These are phyloP conservation scores for Umbelopsis isabellina DNA, from an alignment of 192 early-diverging fungal species.

Conservation along the genomic window DNA sequence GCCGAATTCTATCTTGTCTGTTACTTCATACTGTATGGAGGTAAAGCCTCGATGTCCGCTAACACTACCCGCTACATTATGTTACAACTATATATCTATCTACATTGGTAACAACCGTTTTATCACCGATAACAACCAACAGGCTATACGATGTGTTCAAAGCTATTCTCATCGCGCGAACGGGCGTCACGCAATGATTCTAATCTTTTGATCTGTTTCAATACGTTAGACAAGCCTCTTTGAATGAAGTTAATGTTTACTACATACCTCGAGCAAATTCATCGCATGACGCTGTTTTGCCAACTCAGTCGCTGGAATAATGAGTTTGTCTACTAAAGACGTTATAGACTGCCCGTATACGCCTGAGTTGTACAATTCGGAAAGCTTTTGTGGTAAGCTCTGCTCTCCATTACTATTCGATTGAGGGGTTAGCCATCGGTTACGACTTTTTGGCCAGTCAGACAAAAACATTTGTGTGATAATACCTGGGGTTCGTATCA, in stretches of 20 bases:
- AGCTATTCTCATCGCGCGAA: background rate
- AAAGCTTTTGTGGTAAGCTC: constrained; percentile 43
- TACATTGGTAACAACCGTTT: too few species aligned
- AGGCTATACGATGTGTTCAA: background rate
- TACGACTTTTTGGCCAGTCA: background rate
- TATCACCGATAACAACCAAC: too few species aligned
- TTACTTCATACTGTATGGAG: too few species aligned
- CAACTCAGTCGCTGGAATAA: constrained; percentile 44
- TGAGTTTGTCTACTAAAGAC: constrained; percentile 46
- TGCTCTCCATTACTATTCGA: constrained; percentile 12
- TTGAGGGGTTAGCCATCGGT: background rate
- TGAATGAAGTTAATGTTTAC: too few species aligned
- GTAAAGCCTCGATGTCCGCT: too few species aligned
- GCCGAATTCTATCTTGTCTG: too few species aligned
- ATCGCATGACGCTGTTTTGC: constrained; percentile 30
- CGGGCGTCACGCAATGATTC: background rate
- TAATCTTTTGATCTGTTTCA: background rate
- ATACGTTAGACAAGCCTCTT: background rate
- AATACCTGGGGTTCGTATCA: background rate
- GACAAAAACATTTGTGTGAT: background rate
- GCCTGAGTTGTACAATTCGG: constrained; percentile 45
- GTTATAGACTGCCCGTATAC: constrained; percentile 50
- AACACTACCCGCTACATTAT: too few species aligned
- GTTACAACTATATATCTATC: too few species aligned
- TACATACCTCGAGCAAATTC: constrained; percentile 19